Evolutionary conservation across 345 rosid genomes (phyloP), one percentile per base, ranked within the genome.

Genomic region (Anastatica hierochuntica): DNA sequence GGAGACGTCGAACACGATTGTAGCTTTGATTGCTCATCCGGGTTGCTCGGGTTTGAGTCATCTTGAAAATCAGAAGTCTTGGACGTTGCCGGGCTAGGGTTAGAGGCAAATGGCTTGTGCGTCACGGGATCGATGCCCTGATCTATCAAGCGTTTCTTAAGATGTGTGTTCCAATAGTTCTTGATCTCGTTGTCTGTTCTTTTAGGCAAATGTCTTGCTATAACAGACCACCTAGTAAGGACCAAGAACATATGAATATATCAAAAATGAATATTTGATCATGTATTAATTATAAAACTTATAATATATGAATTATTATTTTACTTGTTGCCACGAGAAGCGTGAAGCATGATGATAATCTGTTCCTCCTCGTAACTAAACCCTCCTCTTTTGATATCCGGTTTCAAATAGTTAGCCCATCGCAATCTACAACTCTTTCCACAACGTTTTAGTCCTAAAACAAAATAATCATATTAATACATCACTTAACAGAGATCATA

Each of bases 81-180:
- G 40, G 34, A 16, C 2, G 4, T 39, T 49, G 24, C 27, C 4
- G 50, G 54, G 10, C 7, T 19, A 56, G 49, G 37, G 26, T 2
- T 47, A 16, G 47, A 60, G 4, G 30, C 20, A 38, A 54, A 66
- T 66, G 83, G 86, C 64, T 75, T 75, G 63, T 82, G 94, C 36
- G 82, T 82, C 78, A 71, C 70, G 55, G 94, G 89, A 74, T 84
- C 89, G 50, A 77, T 45, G 15, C 86, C 94, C 69, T 79, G 77
- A 62, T 82, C 81, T 21, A 74, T 73, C 53, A 84, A 56, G 38
- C 79, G 79, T 70, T 77, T 82, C 60, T 77, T 82, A 63, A 82
- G 69, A 53, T 82, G 76, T 12, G 83, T 82, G 65, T 79, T 79
- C 85, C 85, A 79, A 27, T 75, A 75, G 54, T 82, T 82, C 64